Conservation (phyloP, 2,329 filamentous ascomycete genomes). For the Colletotrichum salicis region DNA sequence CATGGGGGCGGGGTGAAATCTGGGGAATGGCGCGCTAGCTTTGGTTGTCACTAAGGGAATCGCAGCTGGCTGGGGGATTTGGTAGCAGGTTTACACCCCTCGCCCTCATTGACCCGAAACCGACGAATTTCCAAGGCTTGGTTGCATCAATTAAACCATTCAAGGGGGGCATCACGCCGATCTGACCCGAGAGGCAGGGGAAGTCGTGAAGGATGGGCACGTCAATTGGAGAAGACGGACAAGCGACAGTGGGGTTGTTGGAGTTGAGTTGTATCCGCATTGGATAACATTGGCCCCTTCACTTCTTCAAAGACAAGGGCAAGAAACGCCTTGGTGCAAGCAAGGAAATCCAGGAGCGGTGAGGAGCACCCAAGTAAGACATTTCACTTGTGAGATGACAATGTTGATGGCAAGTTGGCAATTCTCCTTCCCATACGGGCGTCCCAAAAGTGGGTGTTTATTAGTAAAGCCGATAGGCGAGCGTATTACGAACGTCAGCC, state of each 20-base stretch:
- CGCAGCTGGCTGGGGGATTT: neutral
- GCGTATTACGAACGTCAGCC: too few relatives aligned
- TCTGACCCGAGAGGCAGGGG: conserved; percentile 15
- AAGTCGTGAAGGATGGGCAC: neutral
- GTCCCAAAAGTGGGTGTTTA: too few relatives aligned
- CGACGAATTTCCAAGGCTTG: conserved; percentile 9
- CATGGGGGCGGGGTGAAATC: conserved; percentile 31
- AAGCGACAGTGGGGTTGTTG: conserved; percentile 16
- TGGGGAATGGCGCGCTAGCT: conserved; percentile 18
- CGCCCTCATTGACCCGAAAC: conserved; percentile 21
- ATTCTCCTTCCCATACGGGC: too few relatives aligned
- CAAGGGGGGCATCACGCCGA: neutral
- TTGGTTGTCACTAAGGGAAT: neutral
- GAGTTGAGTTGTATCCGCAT: conserved; percentile 4
- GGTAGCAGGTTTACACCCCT: neutral
- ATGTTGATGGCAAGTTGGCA: too few relatives aligned
- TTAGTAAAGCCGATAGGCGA: too few relatives aligned
- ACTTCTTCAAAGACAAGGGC: neutral
- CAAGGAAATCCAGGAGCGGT: too few relatives aligned
- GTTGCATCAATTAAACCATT: conserved; percentile 18
- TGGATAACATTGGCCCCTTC: neutral
- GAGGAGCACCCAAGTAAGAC: too few relatives aligned
- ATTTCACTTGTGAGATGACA: too few relatives aligned
- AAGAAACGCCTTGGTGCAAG: too few relatives aligned
- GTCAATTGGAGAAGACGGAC: conserved; percentile 5